Percentiles rank a stretch among this genome's conserved stretches.
phyloP scores from a whole-genome alignment of 192 early-diverging fungal genomes.

The Allomyces javanicus region DNA sequence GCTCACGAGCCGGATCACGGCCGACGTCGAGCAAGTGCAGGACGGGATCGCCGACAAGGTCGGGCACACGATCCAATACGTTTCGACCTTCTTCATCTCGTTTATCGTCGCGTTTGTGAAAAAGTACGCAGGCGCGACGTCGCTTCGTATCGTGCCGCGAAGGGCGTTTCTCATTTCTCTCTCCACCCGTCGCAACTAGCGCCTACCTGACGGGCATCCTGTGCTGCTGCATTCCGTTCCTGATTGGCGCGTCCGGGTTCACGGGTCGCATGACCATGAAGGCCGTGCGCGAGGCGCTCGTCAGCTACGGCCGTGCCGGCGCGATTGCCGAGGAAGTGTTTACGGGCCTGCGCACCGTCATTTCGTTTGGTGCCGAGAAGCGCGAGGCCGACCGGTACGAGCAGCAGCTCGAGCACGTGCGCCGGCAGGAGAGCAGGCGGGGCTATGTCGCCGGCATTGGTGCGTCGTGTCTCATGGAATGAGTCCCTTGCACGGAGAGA shows the following conservation, averaged over 20 bases:
- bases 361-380: conserved; percentile 23
- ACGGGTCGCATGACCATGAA: conserved; percentile 9
- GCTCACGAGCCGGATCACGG: conserved; percentile 67
- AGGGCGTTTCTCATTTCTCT: conserved; percentile 24
- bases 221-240: not conserved
- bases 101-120: conserved; percentile 57
- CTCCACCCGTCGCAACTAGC: conserved; percentile 32
- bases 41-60: conserved; percentile 78
- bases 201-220: conserved; percentile 6
- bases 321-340: conserved; percentile 29
- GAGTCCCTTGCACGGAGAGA: not conserved
- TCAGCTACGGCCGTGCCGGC: conserved; percentile 24
- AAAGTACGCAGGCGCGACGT: not conserved
- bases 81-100: conserved; percentile 47
- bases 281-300: conserved; percentile 6
- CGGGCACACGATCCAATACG: conserved; percentile 40
- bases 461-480: no score
- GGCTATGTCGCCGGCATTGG: conserved; percentile 23
- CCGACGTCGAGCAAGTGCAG: conserved; percentile 67
- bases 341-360: conserved; percentile 23
- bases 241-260: conserved; percentile 2
- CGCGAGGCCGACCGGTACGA: conserved; percentile 16
- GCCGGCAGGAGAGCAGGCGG: conserved; percentile 16
- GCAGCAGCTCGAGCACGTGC: conserved; percentile 16
- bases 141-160: not conserved